phyloP scores from a whole-genome alignment of 805 yeast species.

The Metschnikowia anglica region DNA sequence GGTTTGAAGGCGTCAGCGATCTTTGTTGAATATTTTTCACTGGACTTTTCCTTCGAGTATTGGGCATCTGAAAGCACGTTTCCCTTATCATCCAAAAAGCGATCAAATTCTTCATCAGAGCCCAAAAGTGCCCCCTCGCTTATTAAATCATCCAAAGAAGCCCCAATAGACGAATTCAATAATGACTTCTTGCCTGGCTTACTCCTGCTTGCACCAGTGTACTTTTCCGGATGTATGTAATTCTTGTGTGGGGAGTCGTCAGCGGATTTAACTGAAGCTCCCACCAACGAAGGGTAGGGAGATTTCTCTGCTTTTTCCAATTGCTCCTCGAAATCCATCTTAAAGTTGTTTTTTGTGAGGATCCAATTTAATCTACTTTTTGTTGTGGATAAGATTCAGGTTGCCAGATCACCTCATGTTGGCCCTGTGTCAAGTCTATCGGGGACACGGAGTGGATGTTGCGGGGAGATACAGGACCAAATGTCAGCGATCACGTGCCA shows the following conservation, averaged over 20 bases:
- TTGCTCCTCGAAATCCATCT: conserved; percentile 33
- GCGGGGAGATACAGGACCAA: conserved; percentile 7
- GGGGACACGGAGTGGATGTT: conserved; percentile 2
- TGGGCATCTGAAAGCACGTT: conserved; percentile 49
- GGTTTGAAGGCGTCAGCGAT: not conserved
- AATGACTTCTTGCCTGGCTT: conserved; percentile 18
- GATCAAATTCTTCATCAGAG: conserved; percentile 53
- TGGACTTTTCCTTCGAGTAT: conserved; percentile 17
- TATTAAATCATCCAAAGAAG: conserved; percentile 52
- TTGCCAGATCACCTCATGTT: not conserved
- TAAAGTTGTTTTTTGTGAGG: not conserved
- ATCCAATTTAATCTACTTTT: too few species aligned
- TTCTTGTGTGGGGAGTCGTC: conserved; percentile 46
- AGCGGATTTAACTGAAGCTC: conserved; percentile 50
- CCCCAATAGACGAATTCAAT: conserved; percentile 42
- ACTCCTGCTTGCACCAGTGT: conserved; percentile 26
- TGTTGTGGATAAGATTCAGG: not conserved
- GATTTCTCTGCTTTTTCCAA: conserved; percentile 51
- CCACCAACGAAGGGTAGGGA: conserved; percentile 52
- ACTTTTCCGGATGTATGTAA: conserved; percentile 46
- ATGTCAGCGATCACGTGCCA: conserved; percentile 9
- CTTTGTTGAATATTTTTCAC: not conserved
- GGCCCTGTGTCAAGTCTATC: conserved; percentile 6
- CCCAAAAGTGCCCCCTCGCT: conserved; percentile 47
- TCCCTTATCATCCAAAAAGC: conserved; percentile 53